phyloP scores from a whole-genome alignment of 106 monocot species.

The Agapanthus africanus region DNA sequence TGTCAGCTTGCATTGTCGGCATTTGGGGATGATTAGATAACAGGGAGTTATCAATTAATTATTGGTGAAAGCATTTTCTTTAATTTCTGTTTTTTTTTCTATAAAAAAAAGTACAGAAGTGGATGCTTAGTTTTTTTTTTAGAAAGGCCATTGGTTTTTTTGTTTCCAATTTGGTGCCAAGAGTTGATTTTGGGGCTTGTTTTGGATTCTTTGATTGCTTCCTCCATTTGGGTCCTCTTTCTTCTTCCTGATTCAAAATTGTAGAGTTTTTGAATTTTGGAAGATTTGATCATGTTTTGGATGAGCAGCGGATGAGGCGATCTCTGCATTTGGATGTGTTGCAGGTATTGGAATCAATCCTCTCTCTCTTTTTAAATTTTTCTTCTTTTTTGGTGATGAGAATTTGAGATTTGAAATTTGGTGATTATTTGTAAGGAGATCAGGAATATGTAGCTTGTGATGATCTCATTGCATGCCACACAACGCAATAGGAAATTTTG shows the following conservation, averaged over 20 bases:
- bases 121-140: too few species aligned
- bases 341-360: background rate
- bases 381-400: background rate
- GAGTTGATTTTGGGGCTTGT: background rate
- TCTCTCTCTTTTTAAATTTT: background rate
- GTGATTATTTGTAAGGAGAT: background rate
- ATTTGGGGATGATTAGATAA: conserved; percentile 14
- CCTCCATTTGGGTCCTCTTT: conserved; percentile 3
- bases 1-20: conserved; percentile 14
- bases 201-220: conserved; percentile 14
- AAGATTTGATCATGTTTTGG: conserved; percentile 9
- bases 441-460: background rate
- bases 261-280: background rate
- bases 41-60: conserved; percentile 10
- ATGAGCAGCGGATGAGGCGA: conserved; percentile 21
- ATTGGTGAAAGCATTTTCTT: background rate
- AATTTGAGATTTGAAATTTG: background rate
- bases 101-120: conserved; percentile 5
- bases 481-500: background rate
- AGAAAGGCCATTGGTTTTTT: background rate
- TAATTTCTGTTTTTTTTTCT: background rate
- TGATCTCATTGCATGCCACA: background rate
- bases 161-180: background rate
- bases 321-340: background rate
- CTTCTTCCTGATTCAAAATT: background rate